Evolutionary conservation across 371 early-diverging fungal genomes (phyloP).

Genomic region (Mortierella sp.): DNA sequence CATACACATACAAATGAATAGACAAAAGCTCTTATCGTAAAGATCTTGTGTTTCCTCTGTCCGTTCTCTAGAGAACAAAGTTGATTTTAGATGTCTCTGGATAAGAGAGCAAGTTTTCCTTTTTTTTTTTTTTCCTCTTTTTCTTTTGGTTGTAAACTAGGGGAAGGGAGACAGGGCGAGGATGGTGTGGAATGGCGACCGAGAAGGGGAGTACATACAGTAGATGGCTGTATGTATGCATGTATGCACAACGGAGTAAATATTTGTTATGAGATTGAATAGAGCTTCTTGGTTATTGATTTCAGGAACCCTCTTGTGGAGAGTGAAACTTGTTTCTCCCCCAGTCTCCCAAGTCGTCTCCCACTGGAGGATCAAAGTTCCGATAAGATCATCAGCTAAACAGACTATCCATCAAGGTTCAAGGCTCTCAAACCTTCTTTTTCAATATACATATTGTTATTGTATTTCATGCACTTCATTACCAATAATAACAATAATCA

Average conservation of each 20-base stretch:
- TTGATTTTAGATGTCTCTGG: too few relatives aligned
- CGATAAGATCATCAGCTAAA: conserved; percentile 47
- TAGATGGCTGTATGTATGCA: neutral
- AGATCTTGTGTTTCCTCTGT: too few relatives aligned
- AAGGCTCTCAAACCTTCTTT: conserved; percentile 22
- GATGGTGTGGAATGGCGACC: neutral
- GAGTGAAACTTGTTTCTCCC: neutral
- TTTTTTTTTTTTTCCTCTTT: too few relatives aligned
- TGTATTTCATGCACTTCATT: neutral
- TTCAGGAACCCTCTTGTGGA: neutral
- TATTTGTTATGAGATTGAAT: neutral
- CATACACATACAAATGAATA: neutral
- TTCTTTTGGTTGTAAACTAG: too few relatives aligned
- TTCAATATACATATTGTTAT: neutral
- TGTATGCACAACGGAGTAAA: too few relatives aligned
- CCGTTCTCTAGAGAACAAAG: too few relatives aligned
- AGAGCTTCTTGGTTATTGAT: neutral
- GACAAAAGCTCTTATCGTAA: conserved; percentile 2
- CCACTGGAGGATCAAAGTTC: conserved; percentile 34
- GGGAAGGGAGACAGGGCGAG: neutral
- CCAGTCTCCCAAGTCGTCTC: neutral
- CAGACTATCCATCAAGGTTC: conserved; percentile 11
- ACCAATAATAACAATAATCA: too few relatives aligned
- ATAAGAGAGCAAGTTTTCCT: neutral
- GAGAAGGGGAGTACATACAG: neutral